phyloP scores from a whole-genome alignment of 345 rosid species.

The Nephelium lappaceum region DNA sequence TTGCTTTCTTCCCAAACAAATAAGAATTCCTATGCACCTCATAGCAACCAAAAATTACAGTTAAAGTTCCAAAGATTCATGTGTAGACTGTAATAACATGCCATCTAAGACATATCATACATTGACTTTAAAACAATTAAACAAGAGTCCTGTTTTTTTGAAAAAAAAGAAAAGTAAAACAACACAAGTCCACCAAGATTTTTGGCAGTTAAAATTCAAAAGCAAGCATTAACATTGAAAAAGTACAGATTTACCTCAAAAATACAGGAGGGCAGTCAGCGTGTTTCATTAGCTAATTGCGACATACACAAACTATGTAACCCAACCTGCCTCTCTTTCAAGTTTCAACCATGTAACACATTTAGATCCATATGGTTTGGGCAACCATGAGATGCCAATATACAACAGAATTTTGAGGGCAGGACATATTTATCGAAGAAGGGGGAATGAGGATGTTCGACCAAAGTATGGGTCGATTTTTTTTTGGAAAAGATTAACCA shows the following conservation, averaged over 20 bases:
- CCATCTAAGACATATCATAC: background rate
- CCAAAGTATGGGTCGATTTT: background rate
- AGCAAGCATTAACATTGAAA: background rate
- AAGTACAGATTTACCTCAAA: background rate
- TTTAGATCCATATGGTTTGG: background rate
- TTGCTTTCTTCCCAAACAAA: background rate
- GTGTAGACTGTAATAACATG: background rate
- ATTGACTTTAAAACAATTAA: background rate
- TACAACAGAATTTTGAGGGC: slow-evolving; percentile 1
- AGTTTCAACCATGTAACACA: background rate
- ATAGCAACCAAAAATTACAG: slow-evolving; percentile 3
- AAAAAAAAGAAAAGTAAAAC: background rate
- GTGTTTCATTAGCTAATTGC: background rate
- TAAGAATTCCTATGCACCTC: background rate
- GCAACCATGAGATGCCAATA: background rate
- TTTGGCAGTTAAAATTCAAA: background rate
- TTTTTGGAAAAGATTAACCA: background rate
- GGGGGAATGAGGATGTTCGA: background rate
- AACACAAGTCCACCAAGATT: background rate
- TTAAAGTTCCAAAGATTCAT: background rate
- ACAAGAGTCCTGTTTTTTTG: background rate
- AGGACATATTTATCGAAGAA: background rate
- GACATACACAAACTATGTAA: background rate
- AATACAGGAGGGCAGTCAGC: background rate
- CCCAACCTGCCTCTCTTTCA: background rate